phyloP scores from a whole-genome alignment of 352 stramenopile genomes.

The Phytophthora megakarya region DNA sequence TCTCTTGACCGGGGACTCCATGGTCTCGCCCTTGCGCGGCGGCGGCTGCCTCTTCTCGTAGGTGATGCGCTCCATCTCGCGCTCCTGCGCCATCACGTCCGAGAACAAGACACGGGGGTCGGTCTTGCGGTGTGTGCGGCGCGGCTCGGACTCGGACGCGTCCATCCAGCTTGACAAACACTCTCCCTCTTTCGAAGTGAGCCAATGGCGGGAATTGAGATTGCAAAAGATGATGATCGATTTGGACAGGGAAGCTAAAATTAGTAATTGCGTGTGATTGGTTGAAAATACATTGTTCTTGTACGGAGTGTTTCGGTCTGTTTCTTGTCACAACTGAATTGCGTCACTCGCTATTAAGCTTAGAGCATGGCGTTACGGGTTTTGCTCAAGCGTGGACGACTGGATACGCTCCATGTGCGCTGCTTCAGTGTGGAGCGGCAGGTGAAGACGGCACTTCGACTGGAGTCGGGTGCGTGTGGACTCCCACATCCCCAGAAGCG shows the following conservation, averaged over 20 bases:
- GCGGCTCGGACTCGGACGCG: constrained; percentile 4
- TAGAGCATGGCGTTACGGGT: constrained; percentile 7
- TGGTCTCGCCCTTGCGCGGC: constrained; percentile 55
- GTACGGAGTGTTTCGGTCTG: too few relatives aligned
- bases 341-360: too few relatives aligned
- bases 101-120: constrained; percentile 50
- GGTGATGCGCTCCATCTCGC: constrained; percentile 50
- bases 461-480: constrained; percentile 71
- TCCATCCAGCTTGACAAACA: constrained; percentile 1
- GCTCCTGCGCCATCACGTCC: constrained; percentile 61
- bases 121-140: constrained; percentile 33
- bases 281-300: background rate
- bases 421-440: constrained; percentile 32
- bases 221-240: constrained; percentile 7
- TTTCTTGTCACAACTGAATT: too few relatives aligned
- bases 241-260: background rate
- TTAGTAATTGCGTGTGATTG: constrained; percentile 1
- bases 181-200: background rate
- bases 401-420: background rate
- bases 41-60: constrained; percentile 33
- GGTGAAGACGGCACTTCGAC: constrained; percentile 36
- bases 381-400: background rate
- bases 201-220: constrained; percentile 8
- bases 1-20: constrained; percentile 16
- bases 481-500: constrained; percentile 87